Evolutionary conservation across 169 alveolate genomes (phyloP), one percentile per base, ranked within the genome.

Genomic region (Eimeria tenella): DNA sequence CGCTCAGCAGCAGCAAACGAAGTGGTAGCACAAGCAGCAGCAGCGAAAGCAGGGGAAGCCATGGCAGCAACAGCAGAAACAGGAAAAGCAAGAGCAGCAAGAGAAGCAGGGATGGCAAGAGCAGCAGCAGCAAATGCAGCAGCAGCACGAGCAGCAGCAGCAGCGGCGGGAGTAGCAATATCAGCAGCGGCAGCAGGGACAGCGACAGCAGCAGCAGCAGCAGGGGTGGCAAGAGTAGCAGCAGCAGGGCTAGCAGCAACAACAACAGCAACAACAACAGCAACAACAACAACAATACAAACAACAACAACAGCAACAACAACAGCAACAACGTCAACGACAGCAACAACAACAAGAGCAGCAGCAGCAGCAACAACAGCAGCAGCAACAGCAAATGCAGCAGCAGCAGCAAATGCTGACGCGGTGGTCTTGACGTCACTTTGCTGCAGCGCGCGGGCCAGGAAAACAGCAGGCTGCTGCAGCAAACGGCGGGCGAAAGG

Each of bases 391-490:
- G 84, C 84, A 73, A 56, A n/a, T n/a, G 62, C 62, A 74, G 60
- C 62, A 74, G 60, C 84, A 74, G 84, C 25, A 74, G 62, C 60
- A n/a, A 15, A 7, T 21, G 19, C 94, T 90, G 15, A 90, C 94
- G 89, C 89, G 42, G 89, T 60, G 50, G 86, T 55, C 21, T 55
- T 52, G 31, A 79, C 49, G 70, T 90, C 94, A 68, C 74, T 90
- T 42, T 73, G 89, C 79, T 90, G 94, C 77, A 90, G 94, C 11
- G 94, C 82, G 25, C 89, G 15, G 42, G 88, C 89, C 13, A 90
- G 68, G 31, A 90, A 53, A 42, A 74, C 63, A 5, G 89, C n/a
- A 1, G 94, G 94, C 6, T 81, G 84, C 65, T 82, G 84, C 63
- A 90, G 94, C 79, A 90, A 77, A 42, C 84, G 89, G 42, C 83